phyloP scores from a whole-genome alignment of 306 rosid genomes.

The Coriaria nepalensis region DNA sequence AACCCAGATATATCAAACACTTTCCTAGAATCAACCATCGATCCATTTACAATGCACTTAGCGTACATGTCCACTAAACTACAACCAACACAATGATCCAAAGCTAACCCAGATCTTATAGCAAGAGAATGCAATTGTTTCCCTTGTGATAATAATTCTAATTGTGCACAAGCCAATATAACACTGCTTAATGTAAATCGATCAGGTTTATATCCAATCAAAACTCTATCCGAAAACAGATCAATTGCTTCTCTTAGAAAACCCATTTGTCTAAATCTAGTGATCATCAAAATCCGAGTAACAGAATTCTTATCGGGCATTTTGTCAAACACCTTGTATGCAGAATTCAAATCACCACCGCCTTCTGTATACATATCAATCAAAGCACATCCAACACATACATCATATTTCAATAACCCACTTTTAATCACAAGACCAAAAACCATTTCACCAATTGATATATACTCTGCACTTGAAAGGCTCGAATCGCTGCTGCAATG shows the following conservation, averaged over 20 bases:
- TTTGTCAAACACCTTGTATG: constrained; percentile 36
- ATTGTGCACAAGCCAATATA: constrained; percentile 29
- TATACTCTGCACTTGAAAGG: constrained; percentile 19
- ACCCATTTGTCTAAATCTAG: constrained; percentile 37
- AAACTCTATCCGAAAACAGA: constrained; percentile 28
- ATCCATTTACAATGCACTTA: constrained; percentile 28
- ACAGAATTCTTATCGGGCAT: constrained; percentile 40
- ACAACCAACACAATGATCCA: constrained; percentile 40
- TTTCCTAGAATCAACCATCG: constrained; percentile 24
- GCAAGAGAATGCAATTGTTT: constrained; percentile 46
- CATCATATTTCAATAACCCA: constrained; percentile 36
- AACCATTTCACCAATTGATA: constrained; percentile 13
- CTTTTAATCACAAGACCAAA: constrained; percentile 32
- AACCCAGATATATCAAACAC: too few species aligned
- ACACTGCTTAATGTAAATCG: constrained; percentile 34
- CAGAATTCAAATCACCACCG: constrained; percentile 23
- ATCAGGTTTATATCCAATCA: constrained; percentile 28
- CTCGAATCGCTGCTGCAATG: constrained; percentile 29
- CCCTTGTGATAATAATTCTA: constrained; percentile 27
- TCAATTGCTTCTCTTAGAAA: constrained; percentile 21
- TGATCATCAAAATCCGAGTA: constrained; percentile 52
- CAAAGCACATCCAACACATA: constrained; percentile 51
- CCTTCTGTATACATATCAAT: constrained; percentile 46
- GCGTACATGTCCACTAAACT: constrained; percentile 50
- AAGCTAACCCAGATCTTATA: constrained; percentile 28